Percentiles rank a stretch among this genome's conserved stretches.
Conservation (phyloP, 1,284 basidiomycete genomes). For the Somion occarium region DNA sequence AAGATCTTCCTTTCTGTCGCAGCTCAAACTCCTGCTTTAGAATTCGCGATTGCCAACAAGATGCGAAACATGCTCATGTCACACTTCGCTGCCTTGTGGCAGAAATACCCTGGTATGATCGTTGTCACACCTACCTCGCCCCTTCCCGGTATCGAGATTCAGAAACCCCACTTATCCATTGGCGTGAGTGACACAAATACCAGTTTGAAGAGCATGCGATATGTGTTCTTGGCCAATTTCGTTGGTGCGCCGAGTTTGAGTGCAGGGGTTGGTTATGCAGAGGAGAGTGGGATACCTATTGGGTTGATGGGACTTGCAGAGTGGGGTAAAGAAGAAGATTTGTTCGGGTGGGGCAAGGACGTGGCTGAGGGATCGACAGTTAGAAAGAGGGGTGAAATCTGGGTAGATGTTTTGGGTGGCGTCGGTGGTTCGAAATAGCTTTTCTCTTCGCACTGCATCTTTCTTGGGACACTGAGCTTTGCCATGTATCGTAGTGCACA, state of each 20-base stretch:
- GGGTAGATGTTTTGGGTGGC: conserved; percentile 6
- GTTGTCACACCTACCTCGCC: conserved; percentile 6
- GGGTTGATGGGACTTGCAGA: conserved; percentile 7
- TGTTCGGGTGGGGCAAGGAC: conserved; percentile 5
- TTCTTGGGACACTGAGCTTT: too few species aligned
- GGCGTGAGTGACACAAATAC: conserved; percentile 5
- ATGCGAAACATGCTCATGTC: conserved; percentile 5
- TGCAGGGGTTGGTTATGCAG: conserved; percentile 2
- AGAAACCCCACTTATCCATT: not conserved
- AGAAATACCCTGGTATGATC: conserved; percentile 3
- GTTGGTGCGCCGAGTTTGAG: not conserved
- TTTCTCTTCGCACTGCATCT: too few species aligned
- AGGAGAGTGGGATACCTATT: conserved; percentile 1
- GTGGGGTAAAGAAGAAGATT: conserved; percentile 6
- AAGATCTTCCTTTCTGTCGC: conserved; percentile 2
- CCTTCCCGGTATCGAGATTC: conserved; percentile 2
- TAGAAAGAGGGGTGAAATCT: conserved; percentile 2
- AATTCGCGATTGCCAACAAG: not conserved
- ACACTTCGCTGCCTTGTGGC: conserved; percentile 1
- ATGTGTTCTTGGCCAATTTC: conserved; percentile 8
- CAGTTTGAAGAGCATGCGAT: conserved; percentile 5
- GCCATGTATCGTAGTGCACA: too few species aligned
- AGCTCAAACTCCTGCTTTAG: not conserved
- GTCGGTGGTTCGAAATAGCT: conserved; percentile 1
- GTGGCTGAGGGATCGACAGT: not conserved